Conservation (phyloP, 1,284 basidiomycete species). For the Rhodotorula sp. region DNA sequence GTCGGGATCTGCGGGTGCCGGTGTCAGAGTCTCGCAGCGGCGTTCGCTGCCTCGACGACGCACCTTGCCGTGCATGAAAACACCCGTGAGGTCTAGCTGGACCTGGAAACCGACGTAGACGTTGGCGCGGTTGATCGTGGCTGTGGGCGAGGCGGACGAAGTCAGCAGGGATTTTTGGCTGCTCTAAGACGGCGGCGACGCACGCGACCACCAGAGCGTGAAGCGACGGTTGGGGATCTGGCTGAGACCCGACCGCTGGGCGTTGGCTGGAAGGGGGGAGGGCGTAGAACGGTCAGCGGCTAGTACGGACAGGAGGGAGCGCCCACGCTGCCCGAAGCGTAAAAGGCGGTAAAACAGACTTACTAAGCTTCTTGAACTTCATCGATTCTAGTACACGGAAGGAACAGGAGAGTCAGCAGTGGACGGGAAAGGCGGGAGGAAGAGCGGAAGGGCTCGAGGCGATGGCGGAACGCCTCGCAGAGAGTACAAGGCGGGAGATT, state of each 20-base stretch:
- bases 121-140: slow-evolving; percentile 93
- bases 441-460: neutral
- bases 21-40: neutral
- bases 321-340: too few relatives aligned
- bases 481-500: too few relatives aligned
- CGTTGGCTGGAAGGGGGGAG: slow-evolving; percentile 60
- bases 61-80: slow-evolving; percentile 53
- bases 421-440: neutral
- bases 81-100: slow-evolving; percentile 91
- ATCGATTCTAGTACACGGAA: slow-evolving; percentile 6
- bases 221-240: slow-evolving; percentile 99
- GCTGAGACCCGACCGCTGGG: slow-evolving; percentile 92
- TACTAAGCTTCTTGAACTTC: slow-evolving; percentile 50
- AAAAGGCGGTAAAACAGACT: slow-evolving; percentile 11
- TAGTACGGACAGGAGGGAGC: too few relatives aligned
- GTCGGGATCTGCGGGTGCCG: slow-evolving; percentile 99
- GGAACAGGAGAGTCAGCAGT: neutral
- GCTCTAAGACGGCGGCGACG: neutral
- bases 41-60: slow-evolving; percentile 53
- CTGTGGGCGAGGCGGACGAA: neutral
- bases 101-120: slow-evolving; percentile 99
- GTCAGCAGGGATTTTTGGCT: neutral
- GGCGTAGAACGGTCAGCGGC: neutral
- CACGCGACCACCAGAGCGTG: slow-evolving; percentile 95
- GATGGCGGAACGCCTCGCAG: slow-evolving; percentile 1